Conservation (phyloP, 495 filamentous ascomycete genomes). For the Xylaria castorea region DNA sequence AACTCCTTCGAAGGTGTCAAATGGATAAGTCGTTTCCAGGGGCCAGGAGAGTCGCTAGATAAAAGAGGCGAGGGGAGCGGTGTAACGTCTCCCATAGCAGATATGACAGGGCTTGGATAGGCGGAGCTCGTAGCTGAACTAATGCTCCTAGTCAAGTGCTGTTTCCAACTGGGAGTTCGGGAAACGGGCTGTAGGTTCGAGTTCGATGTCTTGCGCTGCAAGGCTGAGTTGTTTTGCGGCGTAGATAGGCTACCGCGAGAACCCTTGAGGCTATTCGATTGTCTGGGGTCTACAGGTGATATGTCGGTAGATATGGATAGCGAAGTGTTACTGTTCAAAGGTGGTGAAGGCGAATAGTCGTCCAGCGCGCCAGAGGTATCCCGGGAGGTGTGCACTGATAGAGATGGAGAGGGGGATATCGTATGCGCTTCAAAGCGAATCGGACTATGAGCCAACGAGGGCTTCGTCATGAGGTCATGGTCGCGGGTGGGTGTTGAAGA, state of each 20-base stretch:
- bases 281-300: slow-evolving; percentile 33
- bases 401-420: slow-evolving; percentile 37
- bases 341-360: slow-evolving; percentile 32
- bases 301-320: slow-evolving; percentile 49
- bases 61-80: slow-evolving; percentile 89
- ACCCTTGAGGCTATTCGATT: slow-evolving; percentile 37
- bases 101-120: slow-evolving; percentile 68
- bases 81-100: slow-evolving; percentile 87
- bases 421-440: slow-evolving; percentile 40
- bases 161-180: slow-evolving; percentile 56
- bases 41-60: slow-evolving; percentile 72
- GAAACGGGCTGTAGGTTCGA: slow-evolving; percentile 52
- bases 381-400: slow-evolving; percentile 28
- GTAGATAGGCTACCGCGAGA: slow-evolving; percentile 36
- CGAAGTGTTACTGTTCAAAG: slow-evolving; percentile 31
- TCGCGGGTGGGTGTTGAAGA: slow-evolving; percentile 24
- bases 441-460: slow-evolving; percentile 27
- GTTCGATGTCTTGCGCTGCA: slow-evolving; percentile 50
- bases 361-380: slow-evolving; percentile 28
- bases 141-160: slow-evolving; percentile 44
- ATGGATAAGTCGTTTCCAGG: slow-evolving; percentile 63
- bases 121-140: slow-evolving; percentile 53
- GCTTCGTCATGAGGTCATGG: slow-evolving; percentile 31
- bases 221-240: slow-evolving; percentile 37
- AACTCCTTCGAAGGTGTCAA: slow-evolving; percentile 50